phyloP scores from a whole-genome alignment of 2,329 filamentous ascomycete species.

The Penicillium sp. region DNA sequence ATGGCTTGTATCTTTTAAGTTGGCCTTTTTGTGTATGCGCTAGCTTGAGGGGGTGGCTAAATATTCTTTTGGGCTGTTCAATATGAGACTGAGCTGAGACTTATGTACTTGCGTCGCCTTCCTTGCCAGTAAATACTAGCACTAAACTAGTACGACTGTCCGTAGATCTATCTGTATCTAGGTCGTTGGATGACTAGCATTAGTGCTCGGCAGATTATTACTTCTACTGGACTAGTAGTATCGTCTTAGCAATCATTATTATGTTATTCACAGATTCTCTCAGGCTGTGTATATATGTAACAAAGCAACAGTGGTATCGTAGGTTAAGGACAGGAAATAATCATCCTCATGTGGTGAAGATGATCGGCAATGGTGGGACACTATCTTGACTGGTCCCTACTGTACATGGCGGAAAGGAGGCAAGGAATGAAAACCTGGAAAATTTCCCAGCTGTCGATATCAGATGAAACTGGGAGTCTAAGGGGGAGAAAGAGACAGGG shows the following conservation, averaged over 20 bases:
- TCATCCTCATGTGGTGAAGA: neutral
- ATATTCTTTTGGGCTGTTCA: too few species aligned
- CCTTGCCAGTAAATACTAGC: too few species aligned
- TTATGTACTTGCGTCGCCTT: too few species aligned
- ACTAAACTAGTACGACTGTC: too few species aligned
- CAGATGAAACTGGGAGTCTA: neutral
- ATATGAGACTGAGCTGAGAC: too few species aligned
- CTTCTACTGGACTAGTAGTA: too few species aligned
- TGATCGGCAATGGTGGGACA: neutral
- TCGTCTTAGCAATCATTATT: slow-evolving; percentile 1
- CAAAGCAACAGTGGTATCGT: slow-evolving; percentile 7
- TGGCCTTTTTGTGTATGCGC: too few species aligned
- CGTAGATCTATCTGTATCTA: too few species aligned
- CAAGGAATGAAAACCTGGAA: neutral
- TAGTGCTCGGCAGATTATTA: too few species aligned
- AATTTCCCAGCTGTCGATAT: neutral
- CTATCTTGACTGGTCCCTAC: slow-evolving; percentile 9
- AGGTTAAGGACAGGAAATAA: slow-evolving; percentile 1
- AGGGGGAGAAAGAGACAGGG: too few species aligned
- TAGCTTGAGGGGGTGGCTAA: too few species aligned
- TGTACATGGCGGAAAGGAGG: slow-evolving; percentile 17
- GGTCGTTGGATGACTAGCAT: too few species aligned
- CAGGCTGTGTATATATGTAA: neutral
- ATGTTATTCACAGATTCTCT: neutral
- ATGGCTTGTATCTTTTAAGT: neutral